phyloP scores from a whole-genome alignment of 1,284 basidiomycete genomes.

The Tylopilus sp. region DNA sequence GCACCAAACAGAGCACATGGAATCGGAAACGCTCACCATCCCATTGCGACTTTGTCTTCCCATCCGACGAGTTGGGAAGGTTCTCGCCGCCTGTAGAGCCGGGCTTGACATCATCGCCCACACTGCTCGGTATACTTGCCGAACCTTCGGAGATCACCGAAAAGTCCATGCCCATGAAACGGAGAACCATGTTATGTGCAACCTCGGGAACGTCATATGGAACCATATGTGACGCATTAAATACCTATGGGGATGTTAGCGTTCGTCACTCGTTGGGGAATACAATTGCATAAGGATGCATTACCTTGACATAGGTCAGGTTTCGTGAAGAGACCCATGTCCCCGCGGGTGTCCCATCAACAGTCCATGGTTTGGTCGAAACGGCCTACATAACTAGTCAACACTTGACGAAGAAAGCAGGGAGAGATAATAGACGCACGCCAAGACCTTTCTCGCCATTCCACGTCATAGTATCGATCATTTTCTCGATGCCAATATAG shows the following conservation, averaged over 20 bases:
- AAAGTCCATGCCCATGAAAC: slow-evolving; percentile 94
- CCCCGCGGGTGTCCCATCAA: slow-evolving; percentile 84
- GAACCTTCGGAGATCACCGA: slow-evolving; percentile 82
- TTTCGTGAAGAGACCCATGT: slow-evolving; percentile 93
- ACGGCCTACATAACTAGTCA: slow-evolving; percentile 64
- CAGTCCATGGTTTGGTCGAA: slow-evolving; percentile 82
- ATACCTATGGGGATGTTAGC: slow-evolving; percentile 60
- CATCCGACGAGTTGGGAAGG: slow-evolving; percentile 47
- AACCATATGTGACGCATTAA: slow-evolving; percentile 95
- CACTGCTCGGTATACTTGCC: slow-evolving; percentile 77
- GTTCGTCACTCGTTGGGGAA: background rate
- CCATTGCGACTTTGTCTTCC: slow-evolving; percentile 83
- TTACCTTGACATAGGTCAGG: slow-evolving; percentile 92
- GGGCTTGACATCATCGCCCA: slow-evolving; percentile 78
- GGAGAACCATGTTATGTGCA: slow-evolving; percentile 97
- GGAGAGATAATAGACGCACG: slow-evolving; percentile 58
- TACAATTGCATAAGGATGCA: background rate
- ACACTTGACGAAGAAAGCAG: background rate
- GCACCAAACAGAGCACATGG: background rate
- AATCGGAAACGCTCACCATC: slow-evolving; percentile 66
- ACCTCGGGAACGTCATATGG: slow-evolving; percentile 92
- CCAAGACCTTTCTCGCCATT: slow-evolving; percentile 87
- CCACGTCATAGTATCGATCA: slow-evolving; percentile 90
- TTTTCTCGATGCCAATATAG: slow-evolving; percentile 89
- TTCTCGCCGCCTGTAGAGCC: slow-evolving; percentile 60